A percentile compares a stretch with the other conserved stretches of the same genome.
Conservation (phyloP, 495 filamentous ascomycete genomes). For the Daldinia decipiens region DNA sequence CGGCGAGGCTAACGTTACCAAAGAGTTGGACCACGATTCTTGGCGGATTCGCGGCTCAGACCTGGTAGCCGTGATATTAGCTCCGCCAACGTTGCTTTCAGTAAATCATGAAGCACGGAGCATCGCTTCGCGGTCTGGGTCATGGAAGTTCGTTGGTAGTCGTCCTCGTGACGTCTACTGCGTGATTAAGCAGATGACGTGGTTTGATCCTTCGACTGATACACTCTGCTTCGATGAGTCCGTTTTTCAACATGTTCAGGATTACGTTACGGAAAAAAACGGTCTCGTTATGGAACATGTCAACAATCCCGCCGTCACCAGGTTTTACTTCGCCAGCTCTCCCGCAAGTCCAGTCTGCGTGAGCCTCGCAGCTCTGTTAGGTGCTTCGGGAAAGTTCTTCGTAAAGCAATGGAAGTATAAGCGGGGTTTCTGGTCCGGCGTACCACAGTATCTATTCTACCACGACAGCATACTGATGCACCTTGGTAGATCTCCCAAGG, state of each 20-base stretch:
- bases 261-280: conserved; percentile 15
- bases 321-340: conserved; percentile 33
- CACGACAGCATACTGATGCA: conserved; percentile 45
- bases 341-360: conserved; percentile 37
- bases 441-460: conserved; percentile 37
- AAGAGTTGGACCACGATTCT: conserved; percentile 31
- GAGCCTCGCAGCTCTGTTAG: conserved; percentile 29
- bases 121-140: conserved; percentile 23
- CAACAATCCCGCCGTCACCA: conserved; percentile 35
- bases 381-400: conserved; percentile 32
- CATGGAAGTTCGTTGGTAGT: conserved; percentile 38
- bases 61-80: conserved; percentile 32
- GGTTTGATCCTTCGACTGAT: conserved; percentile 39
- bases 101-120: conserved; percentile 36
- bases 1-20: conserved; percentile 27
- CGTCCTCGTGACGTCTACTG: conserved; percentile 22
- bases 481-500: conserved; percentile 38
- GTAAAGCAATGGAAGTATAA: conserved; percentile 37
- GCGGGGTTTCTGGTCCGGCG: conserved; percentile 39
- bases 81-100: conserved; percentile 29
- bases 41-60: conserved; percentile 34
- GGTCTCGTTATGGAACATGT: conserved; percentile 23
- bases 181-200: conserved; percentile 27
- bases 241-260: conserved; percentile 7
- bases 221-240: conserved; percentile 43